Percentiles rank a stretch among this genome's conserved stretches.
phyloP scores from a whole-genome alignment of 176 grass and related monocot genomes.

The Zoysia pacifica region DNA sequence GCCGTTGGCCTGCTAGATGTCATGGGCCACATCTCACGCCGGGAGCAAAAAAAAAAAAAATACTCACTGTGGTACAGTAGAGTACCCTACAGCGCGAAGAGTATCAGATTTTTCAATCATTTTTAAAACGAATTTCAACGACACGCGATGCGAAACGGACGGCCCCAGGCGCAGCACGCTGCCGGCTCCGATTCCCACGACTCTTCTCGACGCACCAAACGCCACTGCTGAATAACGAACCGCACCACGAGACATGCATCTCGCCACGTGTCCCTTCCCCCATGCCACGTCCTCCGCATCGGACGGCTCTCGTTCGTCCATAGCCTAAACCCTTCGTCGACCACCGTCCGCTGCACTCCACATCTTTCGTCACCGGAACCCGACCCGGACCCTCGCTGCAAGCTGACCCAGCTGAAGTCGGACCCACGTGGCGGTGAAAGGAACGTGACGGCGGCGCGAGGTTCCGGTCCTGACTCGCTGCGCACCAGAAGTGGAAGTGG shows the following conservation, averaged over 20 bases:
- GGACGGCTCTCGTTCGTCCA: not conserved
- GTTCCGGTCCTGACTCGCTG: not conserved
- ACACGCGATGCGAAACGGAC: not conserved
- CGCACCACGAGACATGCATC: not conserved
- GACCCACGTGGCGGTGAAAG: not conserved
- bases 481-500: not conserved
- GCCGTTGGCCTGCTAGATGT: no score
- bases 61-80: not conserved
- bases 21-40: no score
- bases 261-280: slow-evolving; percentile 2
- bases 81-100: no score
- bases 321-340: slow-evolving; percentile 13
- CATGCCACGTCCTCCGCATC: slow-evolving; percentile 12
- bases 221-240: not conserved
- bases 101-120: not conserved
- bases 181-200: not conserved
- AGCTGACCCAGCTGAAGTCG: accelerated
- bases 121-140: not conserved
- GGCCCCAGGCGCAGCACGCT: not conserved
- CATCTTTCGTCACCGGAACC: not conserved
- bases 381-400: not conserved
- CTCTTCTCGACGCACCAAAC: not conserved
- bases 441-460: not conserved
- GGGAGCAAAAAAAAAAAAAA: not conserved
- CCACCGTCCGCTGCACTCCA: not conserved